Evolutionary conservation across 2,329 filamentous ascomycete genomes (phyloP).

Genomic region (Talaromyces sp.): DNA sequence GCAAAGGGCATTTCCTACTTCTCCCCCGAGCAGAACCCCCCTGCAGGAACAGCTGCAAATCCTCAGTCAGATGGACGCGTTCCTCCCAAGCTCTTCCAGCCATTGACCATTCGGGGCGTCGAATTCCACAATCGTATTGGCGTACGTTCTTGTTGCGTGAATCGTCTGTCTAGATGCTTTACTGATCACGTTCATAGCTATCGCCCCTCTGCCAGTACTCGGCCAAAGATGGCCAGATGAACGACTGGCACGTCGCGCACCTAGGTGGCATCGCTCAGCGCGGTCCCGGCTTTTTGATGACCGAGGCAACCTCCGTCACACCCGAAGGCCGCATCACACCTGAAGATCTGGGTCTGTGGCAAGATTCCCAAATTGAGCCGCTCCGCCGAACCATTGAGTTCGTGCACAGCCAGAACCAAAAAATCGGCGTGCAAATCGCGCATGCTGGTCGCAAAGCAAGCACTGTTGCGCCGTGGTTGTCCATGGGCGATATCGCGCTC

Average conservation of each 20-base stretch:
- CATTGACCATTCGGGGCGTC: slow-evolving; percentile 55
- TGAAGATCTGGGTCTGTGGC: slow-evolving; percentile 61
- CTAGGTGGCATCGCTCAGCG: slow-evolving; percentile 72
- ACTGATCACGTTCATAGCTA: slow-evolving; percentile 35
- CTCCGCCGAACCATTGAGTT: slow-evolving; percentile 68
- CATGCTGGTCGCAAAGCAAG: slow-evolving; percentile 69
- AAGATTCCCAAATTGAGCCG: slow-evolving; percentile 73
- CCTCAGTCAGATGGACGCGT: slow-evolving; percentile 40
- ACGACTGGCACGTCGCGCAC: slow-evolving; percentile 78
- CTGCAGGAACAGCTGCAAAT: slow-evolving; percentile 37
- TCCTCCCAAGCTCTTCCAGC: slow-evolving; percentile 56
- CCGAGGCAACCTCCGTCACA: slow-evolving; percentile 74
- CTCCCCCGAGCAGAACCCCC: slow-evolving; percentile 36
- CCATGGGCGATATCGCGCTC: slow-evolving; percentile 36
- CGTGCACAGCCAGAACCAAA: slow-evolving; percentile 71
- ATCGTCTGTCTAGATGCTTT: neutral
- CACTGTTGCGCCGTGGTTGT: slow-evolving; percentile 53
- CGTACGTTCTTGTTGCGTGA: slow-evolving; percentile 31
- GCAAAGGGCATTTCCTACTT: slow-evolving; percentile 43
- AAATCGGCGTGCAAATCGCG: slow-evolving; percentile 73
- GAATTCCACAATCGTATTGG: slow-evolving; percentile 66
- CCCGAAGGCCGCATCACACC: slow-evolving; percentile 79
- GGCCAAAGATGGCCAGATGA: slow-evolving; percentile 66
- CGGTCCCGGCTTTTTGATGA: slow-evolving; percentile 68
- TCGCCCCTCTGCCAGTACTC: slow-evolving; percentile 66